These are phyloP conservation scores for Inga laurina DNA, from an alignment of 306 rosid species.

Conservation along the genomic window DNA sequence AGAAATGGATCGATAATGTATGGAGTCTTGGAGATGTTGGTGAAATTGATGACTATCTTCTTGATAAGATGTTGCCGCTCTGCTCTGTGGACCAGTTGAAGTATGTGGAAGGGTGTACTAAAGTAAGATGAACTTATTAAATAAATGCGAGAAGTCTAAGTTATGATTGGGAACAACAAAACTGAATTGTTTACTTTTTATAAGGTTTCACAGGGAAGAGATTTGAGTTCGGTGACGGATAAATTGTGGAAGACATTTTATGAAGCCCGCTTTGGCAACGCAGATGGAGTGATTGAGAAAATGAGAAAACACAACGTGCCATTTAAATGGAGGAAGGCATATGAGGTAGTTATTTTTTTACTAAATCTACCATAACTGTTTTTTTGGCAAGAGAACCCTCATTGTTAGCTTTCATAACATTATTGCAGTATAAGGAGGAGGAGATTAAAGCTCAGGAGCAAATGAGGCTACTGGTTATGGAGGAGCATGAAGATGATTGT, in stretches of 20 bases:
- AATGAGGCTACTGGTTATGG: neutral
- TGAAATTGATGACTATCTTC: conserved; percentile 3
- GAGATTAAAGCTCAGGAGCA: neutral
- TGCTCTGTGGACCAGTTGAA: neutral
- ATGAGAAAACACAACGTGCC: neutral
- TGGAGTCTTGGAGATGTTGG: neutral
- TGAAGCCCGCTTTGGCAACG: neutral
- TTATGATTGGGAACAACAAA: neutral
- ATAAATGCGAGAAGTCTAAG: neutral
- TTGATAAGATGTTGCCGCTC: neutral
- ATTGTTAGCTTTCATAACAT: neutral
- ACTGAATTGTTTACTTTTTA: neutral
- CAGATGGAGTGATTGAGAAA: neutral
- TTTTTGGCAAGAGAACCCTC: neutral
- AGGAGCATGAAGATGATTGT: neutral
- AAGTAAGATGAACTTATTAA: conserved; percentile 7
- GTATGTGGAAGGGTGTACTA: conserved; percentile 3
- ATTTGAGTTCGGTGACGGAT: neutral
- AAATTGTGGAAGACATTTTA: conserved; percentile 4
- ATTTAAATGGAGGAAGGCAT: neutral
- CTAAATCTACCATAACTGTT: neutral
- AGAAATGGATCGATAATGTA: neutral
- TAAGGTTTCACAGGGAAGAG: neutral
- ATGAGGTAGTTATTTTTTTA: neutral
- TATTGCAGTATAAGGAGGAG: neutral